A percentile compares a stretch with the other conserved stretches of the same genome.
Evolutionary conservation across 768 basidiomycete species (phyloP).

Genomic region (Tulasnella sp.): DNA sequence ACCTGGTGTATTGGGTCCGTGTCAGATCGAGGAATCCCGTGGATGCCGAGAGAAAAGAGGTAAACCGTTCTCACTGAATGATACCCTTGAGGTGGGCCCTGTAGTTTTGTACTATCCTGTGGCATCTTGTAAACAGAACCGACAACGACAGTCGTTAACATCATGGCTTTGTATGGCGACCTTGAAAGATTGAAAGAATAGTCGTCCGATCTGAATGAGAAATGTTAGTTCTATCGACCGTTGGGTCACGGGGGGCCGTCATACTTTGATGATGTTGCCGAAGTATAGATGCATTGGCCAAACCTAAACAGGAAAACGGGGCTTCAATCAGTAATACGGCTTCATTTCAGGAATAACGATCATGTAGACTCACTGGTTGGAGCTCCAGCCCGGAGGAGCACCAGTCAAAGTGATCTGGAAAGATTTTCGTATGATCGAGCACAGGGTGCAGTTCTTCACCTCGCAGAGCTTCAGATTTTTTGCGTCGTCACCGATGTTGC

Average conservation of each 20-base stretch:
- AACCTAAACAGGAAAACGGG: no score
- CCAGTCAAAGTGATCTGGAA: neutral
- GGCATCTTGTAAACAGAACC: neutral
- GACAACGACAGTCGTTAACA: constrained; percentile 1
- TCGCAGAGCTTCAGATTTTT: neutral
- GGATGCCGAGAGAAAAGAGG: neutral
- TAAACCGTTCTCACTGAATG: neutral
- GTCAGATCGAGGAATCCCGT: neutral
- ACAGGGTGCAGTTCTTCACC: neutral
- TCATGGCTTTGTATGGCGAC: neutral
- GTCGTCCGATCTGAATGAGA: neutral
- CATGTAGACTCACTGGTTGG: neutral
- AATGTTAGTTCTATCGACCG: no score
- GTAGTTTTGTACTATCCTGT: neutral
- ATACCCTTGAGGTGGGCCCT: neutral
- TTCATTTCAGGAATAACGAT: no score
- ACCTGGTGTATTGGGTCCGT: no score
- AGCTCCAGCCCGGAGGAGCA: neutral
- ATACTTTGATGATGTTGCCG: constrained; percentile 9
- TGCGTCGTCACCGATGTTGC: constrained; percentile 2
- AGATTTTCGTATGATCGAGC: constrained; percentile 3
- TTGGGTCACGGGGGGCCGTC: neutral
- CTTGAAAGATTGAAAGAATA: neutral
- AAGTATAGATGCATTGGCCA: neutral
- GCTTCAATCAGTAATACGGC: no score